Evolutionary conservation across 140 eudicot species (phyloP), one percentile per base, ranked within the genome.

Genomic region (Bidens hawaiensis): DNA sequence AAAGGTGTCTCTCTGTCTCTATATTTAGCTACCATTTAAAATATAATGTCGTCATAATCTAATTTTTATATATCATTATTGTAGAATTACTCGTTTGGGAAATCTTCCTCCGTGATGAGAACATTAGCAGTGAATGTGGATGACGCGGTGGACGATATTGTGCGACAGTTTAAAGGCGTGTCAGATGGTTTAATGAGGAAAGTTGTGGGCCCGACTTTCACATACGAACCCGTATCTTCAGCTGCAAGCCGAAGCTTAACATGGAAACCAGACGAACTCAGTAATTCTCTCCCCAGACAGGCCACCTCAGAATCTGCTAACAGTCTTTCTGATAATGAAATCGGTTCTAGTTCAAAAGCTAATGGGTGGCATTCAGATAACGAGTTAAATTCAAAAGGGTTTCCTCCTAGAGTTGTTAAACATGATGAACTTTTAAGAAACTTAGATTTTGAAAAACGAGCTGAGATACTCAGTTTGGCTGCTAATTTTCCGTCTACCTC

Each of bases 131-230:
- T 94, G 16, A 94, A 88, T 25, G 97, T 94, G 69, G 99, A 94
- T 81, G 99, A 94, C 76, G 99, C 99, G 14, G 79, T 94, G 81
- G 99, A 94, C 72, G 99, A 94, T 80, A 88, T 88, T 6, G 88
- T 94, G 27, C 90, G 97, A 50, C 99, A 94, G 65, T 88, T 88
- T 75, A 94, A 94, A 77, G 99, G 95, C 38, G 98, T 87, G 71
- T 91, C 98, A 59, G 98, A 91, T 76, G 97, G 95, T 51, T 81
- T 94, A 19, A 71, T 81, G 75, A 79, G 78, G 71, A 88, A 88
- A 69, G 97, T 83, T 25, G 88, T 66, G 19, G 88, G 85, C 50
- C 76, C 96, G 30, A 76, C 99, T 65, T 43, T 93, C 55, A 60
- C 77, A 7, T 53, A 69, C 11, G 64, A 60, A 63, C 85, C 81